Conservation (phyloP, 2,329 filamentous ascomycete genomes). For the Nothophaeocryptopus gaeumannii region DNA sequence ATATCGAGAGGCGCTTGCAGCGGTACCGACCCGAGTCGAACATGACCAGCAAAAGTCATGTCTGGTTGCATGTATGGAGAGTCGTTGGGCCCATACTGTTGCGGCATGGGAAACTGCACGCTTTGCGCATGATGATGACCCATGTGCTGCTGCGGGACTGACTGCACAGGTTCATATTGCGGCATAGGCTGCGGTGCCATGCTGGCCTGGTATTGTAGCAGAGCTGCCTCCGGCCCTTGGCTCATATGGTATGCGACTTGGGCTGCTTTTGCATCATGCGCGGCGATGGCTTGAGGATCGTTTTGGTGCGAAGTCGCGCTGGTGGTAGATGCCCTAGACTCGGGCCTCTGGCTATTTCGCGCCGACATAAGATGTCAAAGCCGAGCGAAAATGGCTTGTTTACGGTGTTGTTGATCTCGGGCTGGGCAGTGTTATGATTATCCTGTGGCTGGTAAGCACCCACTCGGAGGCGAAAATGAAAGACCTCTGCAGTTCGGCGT, state of each 20-base stretch:
- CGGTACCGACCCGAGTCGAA: slow-evolving; percentile 30
- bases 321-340: slow-evolving; percentile 35
- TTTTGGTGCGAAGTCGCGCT: slow-evolving; percentile 33
- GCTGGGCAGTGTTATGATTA: slow-evolving; percentile 1
- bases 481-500: too few species aligned
- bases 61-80: slow-evolving; percentile 29
- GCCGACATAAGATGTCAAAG: slow-evolving; percentile 22
- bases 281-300: slow-evolving; percentile 17
- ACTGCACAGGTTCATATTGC: slow-evolving; percentile 21
- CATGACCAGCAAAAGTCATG: slow-evolving; percentile 26
- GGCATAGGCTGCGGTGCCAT: slow-evolving; percentile 25
- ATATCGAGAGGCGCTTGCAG: slow-evolving; percentile 28
- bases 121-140: slow-evolving; percentile 24
- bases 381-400: too few species aligned
- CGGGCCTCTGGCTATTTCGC: slow-evolving; percentile 30
- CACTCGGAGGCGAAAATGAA: too few species aligned
- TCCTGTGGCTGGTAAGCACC: slow-evolving; percentile 5
- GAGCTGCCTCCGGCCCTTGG: slow-evolving; percentile 30
- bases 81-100: slow-evolving; percentile 26
- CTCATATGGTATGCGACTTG: slow-evolving; percentile 18
- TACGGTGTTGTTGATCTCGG: not conserved
- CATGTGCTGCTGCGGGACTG: slow-evolving; percentile 11
- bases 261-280: slow-evolving; percentile 26
- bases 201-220: slow-evolving; percentile 32
- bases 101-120: slow-evolving; percentile 22